These are phyloP conservation scores for Mycogone perniciosa DNA, from an alignment of 2,329 filamentous ascomycete genomes.

Conservation along the genomic window DNA sequence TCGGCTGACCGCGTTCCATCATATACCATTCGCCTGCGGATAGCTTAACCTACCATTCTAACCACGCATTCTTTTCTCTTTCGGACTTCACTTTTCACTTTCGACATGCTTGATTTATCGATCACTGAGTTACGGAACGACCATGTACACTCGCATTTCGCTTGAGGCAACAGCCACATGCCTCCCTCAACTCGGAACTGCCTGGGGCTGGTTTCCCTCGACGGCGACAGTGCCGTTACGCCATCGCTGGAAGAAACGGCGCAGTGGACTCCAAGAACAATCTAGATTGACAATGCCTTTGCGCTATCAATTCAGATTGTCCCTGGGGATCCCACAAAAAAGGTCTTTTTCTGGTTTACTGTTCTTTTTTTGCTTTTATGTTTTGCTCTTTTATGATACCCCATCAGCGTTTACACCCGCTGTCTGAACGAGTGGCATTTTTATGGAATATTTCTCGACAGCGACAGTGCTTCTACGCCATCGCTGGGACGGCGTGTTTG, in stretches of 20 bases:
- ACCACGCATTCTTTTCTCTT: background rate
- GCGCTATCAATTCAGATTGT: conserved; percentile 38
- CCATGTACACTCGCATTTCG: background rate
- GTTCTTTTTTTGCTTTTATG: conserved; percentile 18
- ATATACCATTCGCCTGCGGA: conserved; percentile 15
- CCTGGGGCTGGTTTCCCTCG: conserved; percentile 21
- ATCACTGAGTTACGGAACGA: too few species aligned
- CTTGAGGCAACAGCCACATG: background rate
- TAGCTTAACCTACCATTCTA: conserved; percentile 34
- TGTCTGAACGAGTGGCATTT: conserved; percentile 34
- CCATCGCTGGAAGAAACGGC: conserved; percentile 31
- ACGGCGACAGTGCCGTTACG: conserved; percentile 41
- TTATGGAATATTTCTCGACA: conserved; percentile 35
- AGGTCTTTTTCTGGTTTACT: conserved; percentile 12
- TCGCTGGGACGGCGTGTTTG: conserved; percentile 49
- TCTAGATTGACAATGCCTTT: conserved; percentile 42
- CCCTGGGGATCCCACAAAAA: conserved; percentile 13
- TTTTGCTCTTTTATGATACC: conserved; percentile 34
- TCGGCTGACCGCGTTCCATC: background rate
- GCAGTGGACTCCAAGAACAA: conserved; percentile 19
- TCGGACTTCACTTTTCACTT: conserved; percentile 1
- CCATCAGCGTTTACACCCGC: conserved; percentile 40
- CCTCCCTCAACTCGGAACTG: background rate
- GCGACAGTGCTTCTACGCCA: conserved; percentile 52
- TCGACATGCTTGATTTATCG: background rate